These are phyloP conservation scores for Talaromyces ruber DNA, from an alignment of 495 filamentous ascomycete genomes.

Conservation along the genomic window DNA sequence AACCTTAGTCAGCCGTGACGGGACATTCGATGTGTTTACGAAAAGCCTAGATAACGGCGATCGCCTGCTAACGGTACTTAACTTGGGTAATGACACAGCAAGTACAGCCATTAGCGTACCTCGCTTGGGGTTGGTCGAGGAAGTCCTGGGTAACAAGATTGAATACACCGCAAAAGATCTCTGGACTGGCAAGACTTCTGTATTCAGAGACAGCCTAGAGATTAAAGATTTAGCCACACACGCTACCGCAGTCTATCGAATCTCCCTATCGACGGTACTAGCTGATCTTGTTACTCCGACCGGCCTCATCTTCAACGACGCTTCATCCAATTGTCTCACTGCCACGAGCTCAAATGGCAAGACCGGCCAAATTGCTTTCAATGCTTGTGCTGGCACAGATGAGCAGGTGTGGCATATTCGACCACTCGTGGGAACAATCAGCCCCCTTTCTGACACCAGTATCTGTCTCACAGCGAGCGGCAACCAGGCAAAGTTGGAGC, in stretches of 20 bases:
- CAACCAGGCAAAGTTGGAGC: not conserved
- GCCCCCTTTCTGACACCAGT: constrained; percentile 3
- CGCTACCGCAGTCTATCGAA: constrained; percentile 19
- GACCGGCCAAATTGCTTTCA: constrained; percentile 10
- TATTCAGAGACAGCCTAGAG: constrained; percentile 9
- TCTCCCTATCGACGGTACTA: constrained; percentile 12
- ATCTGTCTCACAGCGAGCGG: not conserved
- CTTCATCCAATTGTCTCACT: constrained; percentile 22
- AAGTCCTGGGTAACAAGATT: not conserved
- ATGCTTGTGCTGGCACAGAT: constrained; percentile 14
- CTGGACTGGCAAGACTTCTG: constrained; percentile 8
- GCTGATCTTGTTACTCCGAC: constrained; percentile 14
- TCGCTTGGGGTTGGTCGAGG: constrained; percentile 14
- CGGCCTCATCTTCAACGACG: constrained; percentile 25
- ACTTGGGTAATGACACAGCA: constrained; percentile 15
- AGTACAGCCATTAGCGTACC: constrained; percentile 12
- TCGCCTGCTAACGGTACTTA: constrained; percentile 23
- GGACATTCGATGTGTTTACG: constrained; percentile 21
- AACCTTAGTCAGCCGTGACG: constrained; percentile 27
- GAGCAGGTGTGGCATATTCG: constrained; percentile 21
- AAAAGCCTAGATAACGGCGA: constrained; percentile 22
- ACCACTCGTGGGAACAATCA: not conserved
- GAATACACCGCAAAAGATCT: constrained; percentile 12
- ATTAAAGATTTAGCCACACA: constrained; percentile 16
- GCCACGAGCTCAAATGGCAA: constrained; percentile 4